A percentile compares a stretch with the other conserved stretches of the same genome.
phyloP scores from a whole-genome alignment of 495 filamentous ascomycete species.

The Podospora anserina region DNA sequence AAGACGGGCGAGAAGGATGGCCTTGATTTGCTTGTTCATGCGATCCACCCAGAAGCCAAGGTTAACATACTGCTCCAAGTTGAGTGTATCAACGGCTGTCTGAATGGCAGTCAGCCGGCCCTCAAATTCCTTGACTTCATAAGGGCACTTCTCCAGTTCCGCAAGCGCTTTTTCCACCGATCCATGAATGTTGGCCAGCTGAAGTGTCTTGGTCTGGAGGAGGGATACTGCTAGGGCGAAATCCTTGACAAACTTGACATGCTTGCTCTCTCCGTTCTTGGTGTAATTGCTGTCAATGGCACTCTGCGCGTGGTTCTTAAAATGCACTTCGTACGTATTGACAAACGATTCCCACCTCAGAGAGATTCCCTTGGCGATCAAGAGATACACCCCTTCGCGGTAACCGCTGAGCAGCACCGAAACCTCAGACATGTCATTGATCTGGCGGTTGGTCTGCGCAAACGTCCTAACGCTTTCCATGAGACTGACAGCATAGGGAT shows the following conservation, averaged over 20 bases:
- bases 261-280: slow-evolving; percentile 75
- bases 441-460: slow-evolving; percentile 77
- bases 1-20: slow-evolving; percentile 70
- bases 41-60: slow-evolving; percentile 81
- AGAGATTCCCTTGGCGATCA: slow-evolving; percentile 81
- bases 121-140: slow-evolving; percentile 70
- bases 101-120: slow-evolving; percentile 80
- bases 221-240: slow-evolving; percentile 81
- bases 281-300: slow-evolving; percentile 58
- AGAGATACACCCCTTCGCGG: slow-evolving; percentile 75
- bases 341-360: slow-evolving; percentile 97
- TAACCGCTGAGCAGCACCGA: slow-evolving; percentile 85
- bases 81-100: slow-evolving; percentile 86
- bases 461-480: slow-evolving; percentile 96
- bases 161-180: slow-evolving; percentile 75
- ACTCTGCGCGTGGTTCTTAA: slow-evolving; percentile 59
- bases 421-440: slow-evolving; percentile 78
- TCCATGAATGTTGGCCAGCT: slow-evolving; percentile 72
- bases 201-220: slow-evolving; percentile 79
- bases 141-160: slow-evolving; percentile 83
- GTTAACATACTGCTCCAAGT: slow-evolving; percentile 92
- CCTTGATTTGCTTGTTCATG: slow-evolving; percentile 79
- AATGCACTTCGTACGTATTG: slow-evolving; percentile 87
- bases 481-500: slow-evolving; percentile 93
- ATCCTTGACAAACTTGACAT: slow-evolving; percentile 92